Base-by-base conservation (phyloP, 208 protist species). In the Crithidia sp. region DNA sequence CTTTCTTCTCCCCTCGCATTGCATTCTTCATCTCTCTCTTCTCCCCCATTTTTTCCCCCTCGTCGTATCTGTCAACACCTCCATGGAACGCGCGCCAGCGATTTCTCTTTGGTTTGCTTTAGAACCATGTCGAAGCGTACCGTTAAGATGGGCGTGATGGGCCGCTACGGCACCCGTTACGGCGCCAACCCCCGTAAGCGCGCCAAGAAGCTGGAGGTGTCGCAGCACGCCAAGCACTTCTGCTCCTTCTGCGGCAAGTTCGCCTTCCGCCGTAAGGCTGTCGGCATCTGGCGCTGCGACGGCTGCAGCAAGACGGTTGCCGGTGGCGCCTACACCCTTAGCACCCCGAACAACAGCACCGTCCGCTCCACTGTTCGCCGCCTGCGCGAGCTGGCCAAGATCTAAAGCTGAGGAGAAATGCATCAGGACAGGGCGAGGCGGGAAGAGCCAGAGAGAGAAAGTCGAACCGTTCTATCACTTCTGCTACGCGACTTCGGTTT, bases 111-210 rank as follows among this genome's bases (percentile, higher is more conserved):
- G 65, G 65, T 61, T 70, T 70, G 14, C 16, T 70, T 39, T 49
- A 70, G 54, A 70, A 70, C 53, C 52, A 98, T 98, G 98, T 83
- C 96, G 61, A 99, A 99, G 87, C 97, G 98, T 73, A 99, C 99
- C 17, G 97, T 98, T 69, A 99, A 99, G 95, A 99, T 99, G 90
- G 98, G 99, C 82, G 96, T 99, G 79, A 98, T 98, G 87, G 99
- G 99, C 68, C 99, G 99, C 92, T 99, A 99, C 86, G 98, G 98
- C 79, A 98, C 98, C 81, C 96, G 99, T 82, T 99, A 99, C 88
- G 99, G 99, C 98, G 90, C 98, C 75, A 99, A 99, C 77, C 95
- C 99, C 39, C 90, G 98, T 88, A 99, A 99, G 90, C 97, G 98
- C 74, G 93, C 98, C 56, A 99, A 99, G 95, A 99, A 99, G 93